Evolutionary conservation across 495 filamentous ascomycete species (phyloP), one percentile per base, ranked within the genome.

Genomic region (Neurospora sp.): DNA sequence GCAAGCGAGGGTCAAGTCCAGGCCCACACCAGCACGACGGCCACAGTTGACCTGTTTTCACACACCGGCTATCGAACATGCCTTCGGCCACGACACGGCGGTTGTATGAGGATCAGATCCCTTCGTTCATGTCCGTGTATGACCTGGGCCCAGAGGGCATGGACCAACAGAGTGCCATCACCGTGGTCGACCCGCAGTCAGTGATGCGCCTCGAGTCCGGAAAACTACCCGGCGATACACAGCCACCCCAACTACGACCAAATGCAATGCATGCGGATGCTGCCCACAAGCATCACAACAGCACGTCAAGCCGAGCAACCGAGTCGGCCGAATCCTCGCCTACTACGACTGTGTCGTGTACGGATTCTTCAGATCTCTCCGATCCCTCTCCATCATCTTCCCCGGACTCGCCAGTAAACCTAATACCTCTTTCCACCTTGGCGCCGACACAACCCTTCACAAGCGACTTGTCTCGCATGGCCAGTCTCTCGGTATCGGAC

Each of bases 321-420:
- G 94, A 92, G 69, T 99, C 96, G 4, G 92, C 90, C 37, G 94
- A 98, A 77, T 97, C 94, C 9, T 98, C 96, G 23, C 96, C 96
- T 0, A 98, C 96, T 20, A 98, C 94, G 3, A 97, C 95, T 1
- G 88, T 94, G n/a, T 97, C 94, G 16, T 97, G 94, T 14, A 92
- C 94, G 59, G 96, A 95, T 79, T 94, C 94, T 10, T 92, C 92
- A 18, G 92, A 92, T 20, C 86, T 93, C 37, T 93, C 94, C n/a
- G 94, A 97, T 73, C 90, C 93, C 10, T 97, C 96, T 5, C 94
- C 95, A 8, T 92, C 91, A 18, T 96, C 96, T 3, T 97, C 95
- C 3, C 93, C 94, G 18, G 93, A 97, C 80, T 95, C 94, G 10
- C 92, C 93, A 11, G 86, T 91, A 23, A 89, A 92, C 62, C 80